These are phyloP conservation scores for Acorus calamus DNA, from an alignment of 106 monocot genomes.

Conservation along the genomic window DNA sequence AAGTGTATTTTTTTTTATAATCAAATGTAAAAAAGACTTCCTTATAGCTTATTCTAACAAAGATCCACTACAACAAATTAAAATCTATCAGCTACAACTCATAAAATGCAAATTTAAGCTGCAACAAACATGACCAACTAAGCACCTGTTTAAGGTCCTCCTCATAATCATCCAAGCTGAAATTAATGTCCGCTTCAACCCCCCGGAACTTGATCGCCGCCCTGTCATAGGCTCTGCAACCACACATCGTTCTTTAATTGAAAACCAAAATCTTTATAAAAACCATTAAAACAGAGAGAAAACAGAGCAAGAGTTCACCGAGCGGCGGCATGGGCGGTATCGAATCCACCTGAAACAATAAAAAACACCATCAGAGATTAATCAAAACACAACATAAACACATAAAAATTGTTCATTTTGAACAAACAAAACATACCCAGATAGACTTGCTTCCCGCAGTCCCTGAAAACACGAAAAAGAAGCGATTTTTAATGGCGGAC, in stretches of 20 bases:
- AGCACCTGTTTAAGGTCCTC: slow-evolving; percentile 45
- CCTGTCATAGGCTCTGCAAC: slow-evolving; percentile 41
- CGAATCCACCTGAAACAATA: slow-evolving; percentile 38
- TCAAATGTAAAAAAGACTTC: too few species aligned
- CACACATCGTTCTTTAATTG: background rate
- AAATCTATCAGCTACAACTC: too few species aligned
- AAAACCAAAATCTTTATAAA: background rate
- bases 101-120: too few species aligned
- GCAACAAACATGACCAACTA: too few species aligned
- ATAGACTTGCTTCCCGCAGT: slow-evolving; percentile 62
- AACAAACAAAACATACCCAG: slow-evolving; percentile 21
- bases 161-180: slow-evolving; percentile 38
- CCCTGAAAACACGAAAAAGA: slow-evolving; percentile 27
- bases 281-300: background rate
- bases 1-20: too few species aligned
- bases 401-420: background rate
- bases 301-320: slow-evolving; percentile 8
- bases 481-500: background rate
- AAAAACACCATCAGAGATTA: background rate
- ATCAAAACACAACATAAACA: background rate
- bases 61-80: too few species aligned
- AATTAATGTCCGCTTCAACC: slow-evolving; percentile 46
- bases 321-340: slow-evolving; percentile 53
- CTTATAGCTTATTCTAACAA: background rate
- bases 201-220: slow-evolving; percentile 61